phyloP scores from a whole-genome alignment of 352 stramenopile species.

The Globisporangium cystogenes region DNA sequence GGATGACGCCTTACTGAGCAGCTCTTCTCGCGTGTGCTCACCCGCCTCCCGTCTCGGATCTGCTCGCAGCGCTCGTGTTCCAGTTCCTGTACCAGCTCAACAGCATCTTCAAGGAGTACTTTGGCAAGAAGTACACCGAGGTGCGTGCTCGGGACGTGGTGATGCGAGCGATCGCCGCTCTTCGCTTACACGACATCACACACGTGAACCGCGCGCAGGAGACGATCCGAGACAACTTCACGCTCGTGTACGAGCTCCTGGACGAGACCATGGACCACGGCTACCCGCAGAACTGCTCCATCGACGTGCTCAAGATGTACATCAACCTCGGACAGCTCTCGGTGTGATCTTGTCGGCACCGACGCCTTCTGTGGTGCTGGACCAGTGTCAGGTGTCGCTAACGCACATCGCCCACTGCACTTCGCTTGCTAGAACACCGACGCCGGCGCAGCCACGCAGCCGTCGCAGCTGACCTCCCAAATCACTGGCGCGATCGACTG shows the following conservation, averaged over 20 bases:
- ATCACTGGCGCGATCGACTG: conserved; percentile 91
- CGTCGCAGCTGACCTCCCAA: conserved; percentile 73
- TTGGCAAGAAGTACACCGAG: conserved; percentile 97
- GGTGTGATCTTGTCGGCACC: conserved; percentile 21
- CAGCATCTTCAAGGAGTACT: conserved; percentile 96
- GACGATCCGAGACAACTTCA: conserved; percentile 98
- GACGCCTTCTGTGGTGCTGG: too few relatives aligned
- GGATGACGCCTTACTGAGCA: too few relatives aligned
- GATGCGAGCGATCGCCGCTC: too few relatives aligned
- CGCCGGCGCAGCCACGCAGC: conserved; percentile 88
- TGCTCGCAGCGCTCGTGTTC: conserved; percentile 86
- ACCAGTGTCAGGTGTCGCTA: too few relatives aligned
- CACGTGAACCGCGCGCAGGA: conserved; percentile 53
- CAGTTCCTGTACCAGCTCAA: conserved; percentile 97
- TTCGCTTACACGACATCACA: too few relatives aligned
- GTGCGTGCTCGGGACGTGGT: too few relatives aligned
- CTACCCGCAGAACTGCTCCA: conserved; percentile 97
- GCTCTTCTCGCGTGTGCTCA: too few relatives aligned
- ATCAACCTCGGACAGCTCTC: conserved; percentile 93
- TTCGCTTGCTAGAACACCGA: conserved; percentile 64
- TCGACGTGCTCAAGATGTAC: conserved; percentile 97
- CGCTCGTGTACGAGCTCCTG: conserved; percentile 98
- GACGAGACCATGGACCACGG: conserved; percentile 99
- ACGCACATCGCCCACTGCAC: too few relatives aligned
- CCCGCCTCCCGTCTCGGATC: too few relatives aligned